These are phyloP conservation scores for Trichoderma parareesei DNA, from an alignment of 495 filamentous ascomycete genomes.

Conservation along the genomic window DNA sequence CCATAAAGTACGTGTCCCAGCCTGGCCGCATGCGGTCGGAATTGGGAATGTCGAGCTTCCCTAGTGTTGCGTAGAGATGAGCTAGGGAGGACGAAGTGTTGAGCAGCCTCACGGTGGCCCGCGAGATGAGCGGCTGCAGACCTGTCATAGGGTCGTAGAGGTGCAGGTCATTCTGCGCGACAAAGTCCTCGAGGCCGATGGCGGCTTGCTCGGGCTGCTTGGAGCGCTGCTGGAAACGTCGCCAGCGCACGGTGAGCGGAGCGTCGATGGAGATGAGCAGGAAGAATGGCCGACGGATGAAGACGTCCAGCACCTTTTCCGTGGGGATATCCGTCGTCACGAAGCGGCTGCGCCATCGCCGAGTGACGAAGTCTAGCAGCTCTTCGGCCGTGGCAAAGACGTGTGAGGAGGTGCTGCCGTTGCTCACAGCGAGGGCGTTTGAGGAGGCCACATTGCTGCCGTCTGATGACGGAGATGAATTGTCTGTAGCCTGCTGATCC, in stretches of 20 bases:
- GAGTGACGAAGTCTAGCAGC: constrained; percentile 78
- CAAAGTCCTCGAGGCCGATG: constrained; percentile 66
- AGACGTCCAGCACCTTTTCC: constrained; percentile 57
- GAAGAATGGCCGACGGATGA: constrained; percentile 80
- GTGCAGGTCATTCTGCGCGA: constrained; percentile 63
- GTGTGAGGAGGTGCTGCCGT: constrained; percentile 13
- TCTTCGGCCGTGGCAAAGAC: constrained; percentile 51
- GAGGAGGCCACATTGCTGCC: not conserved
- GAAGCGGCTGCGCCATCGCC: constrained; percentile 71
- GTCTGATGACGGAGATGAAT: constrained; percentile 16
- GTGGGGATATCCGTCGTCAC: constrained; percentile 75
- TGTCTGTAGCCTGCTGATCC: constrained; percentile 10
- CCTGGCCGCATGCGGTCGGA: constrained; percentile 75
- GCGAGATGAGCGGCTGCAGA: constrained; percentile 62
- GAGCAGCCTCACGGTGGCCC: constrained; percentile 74
- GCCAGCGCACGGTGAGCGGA: constrained; percentile 74
- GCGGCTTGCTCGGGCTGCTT: constrained; percentile 37
- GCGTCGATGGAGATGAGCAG: constrained; percentile 88
- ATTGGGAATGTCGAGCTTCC: constrained; percentile 63
- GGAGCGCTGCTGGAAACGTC: constrained; percentile 45
- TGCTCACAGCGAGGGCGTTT: not conserved
- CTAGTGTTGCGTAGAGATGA: constrained; percentile 59
- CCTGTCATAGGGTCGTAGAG: constrained; percentile 62
- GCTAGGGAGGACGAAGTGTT: constrained; percentile 69
- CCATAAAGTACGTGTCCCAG: constrained; percentile 99